Evolutionary conservation across 495 filamentous ascomycete genomes (phyloP).

Genomic region (Aspergillus funiculosus): DNA sequence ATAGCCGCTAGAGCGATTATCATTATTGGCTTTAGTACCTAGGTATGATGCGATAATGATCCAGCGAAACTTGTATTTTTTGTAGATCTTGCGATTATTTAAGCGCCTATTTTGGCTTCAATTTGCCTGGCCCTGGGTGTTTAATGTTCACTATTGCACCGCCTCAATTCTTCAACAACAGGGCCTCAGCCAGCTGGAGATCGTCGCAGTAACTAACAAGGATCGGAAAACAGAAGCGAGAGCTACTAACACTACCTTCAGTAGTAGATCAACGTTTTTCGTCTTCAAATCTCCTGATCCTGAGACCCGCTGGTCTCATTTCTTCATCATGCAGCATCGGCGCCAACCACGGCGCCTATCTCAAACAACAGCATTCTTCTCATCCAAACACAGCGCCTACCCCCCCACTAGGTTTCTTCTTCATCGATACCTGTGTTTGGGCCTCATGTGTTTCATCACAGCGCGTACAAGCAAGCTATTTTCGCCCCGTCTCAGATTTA

Average conservation of each 20-base stretch:
- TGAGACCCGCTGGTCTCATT: conserved; percentile 19
- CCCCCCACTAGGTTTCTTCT: neutral
- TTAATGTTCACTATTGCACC: neutral
- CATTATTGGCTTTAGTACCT: too few relatives aligned
- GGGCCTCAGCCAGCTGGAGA: neutral
- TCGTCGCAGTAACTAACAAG: conserved; percentile 1
- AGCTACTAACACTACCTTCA: too few relatives aligned
- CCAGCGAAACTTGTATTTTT: neutral
- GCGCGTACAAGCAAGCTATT: conserved; percentile 30
- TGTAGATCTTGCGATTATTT: neutral
- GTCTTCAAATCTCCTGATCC: conserved; percentile 3
- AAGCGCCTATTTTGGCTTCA: neutral
- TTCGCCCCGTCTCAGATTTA: conserved; percentile 26
- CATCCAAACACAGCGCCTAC: conserved; percentile 25
- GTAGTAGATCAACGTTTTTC: too few relatives aligned
- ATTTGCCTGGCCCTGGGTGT: neutral
- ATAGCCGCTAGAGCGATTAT: too few relatives aligned
- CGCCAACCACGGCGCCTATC: conserved; percentile 37
- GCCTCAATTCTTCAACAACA: neutral
- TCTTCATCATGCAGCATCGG: conserved; percentile 20
- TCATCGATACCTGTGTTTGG: conserved; percentile 13
- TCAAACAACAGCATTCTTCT: conserved; percentile 13
- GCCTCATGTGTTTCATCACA: conserved; percentile 33
- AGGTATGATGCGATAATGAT: neutral
- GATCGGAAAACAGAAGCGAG: conserved; percentile 3